Evolutionary conservation across 768 basidiomycete genomes (phyloP), one percentile per base, ranked within the genome.

Genomic region (Heimioporus sp.): DNA sequence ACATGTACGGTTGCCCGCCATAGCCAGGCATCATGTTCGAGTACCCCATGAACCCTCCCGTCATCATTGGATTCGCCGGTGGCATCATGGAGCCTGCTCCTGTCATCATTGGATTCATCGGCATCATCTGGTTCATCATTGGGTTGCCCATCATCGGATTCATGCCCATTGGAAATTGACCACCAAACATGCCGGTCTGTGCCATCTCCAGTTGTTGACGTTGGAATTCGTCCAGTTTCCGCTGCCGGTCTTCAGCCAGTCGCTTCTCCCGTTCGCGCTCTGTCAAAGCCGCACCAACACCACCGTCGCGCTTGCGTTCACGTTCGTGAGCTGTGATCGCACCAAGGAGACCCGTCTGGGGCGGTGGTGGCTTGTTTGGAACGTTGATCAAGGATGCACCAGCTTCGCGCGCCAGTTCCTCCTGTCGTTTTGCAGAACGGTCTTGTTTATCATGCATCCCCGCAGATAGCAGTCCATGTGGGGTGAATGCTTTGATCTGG

Each of bases 361-460:
- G 95, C 2, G 92, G 91, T 0, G 92, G 93, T 0, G 95, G 93
- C 65, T 96, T 96, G 64, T 86, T 83, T 5, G 92, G 92, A n/a
- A 99, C 92, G 66, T 96, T 95, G 74, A 98, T 86, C 48, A 98
- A 79, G 5, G 93, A 92, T 15, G 83, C 90, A 28, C 97, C 97
- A 8, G 80, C 85, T 72, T 97, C 95, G 34, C 95, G 79, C 10
- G 97, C 97, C 11, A 91, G 72, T 67, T 97, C 92, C 67, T 99
- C 96, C 63, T 98, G 93, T 47, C 87, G 80, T 69, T 95, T 95
- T 2, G 97, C 97, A 30, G 94, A 97, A 34, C 96, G 83, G 65
- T 97, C 94, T 67, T 95, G 87, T 67, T 92, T 92, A 67, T 98
- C 95, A 64, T 96, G 92, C 58, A 98, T 77, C 35, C 97, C 97